These are phyloP conservation scores for Tetracentron sinense DNA, from an alignment of 164 flowering plant species.

Conservation along the genomic window DNA sequence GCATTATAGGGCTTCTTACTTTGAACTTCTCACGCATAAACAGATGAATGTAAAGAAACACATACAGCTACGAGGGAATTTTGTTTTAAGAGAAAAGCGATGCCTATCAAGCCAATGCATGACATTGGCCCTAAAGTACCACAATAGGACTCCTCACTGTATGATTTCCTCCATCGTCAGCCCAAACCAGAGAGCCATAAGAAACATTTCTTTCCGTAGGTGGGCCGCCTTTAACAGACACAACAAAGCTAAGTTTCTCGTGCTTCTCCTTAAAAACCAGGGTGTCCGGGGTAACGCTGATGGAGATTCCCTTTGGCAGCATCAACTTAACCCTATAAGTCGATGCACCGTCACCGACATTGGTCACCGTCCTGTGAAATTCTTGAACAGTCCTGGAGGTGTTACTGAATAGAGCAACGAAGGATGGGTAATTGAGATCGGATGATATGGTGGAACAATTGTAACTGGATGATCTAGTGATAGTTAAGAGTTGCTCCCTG, in stretches of 20 bases:
- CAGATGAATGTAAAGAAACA: too few species aligned
- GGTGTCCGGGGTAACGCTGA: conserved; percentile 23
- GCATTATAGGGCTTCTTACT: too few species aligned
- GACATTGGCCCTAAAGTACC: conserved; percentile 5
- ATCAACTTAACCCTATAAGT: conserved; percentile 24
- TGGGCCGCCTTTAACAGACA: conserved; percentile 22
- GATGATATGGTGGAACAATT: too few species aligned
- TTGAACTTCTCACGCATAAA: too few species aligned
- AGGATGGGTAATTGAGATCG: too few species aligned
- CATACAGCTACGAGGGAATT: too few species aligned
- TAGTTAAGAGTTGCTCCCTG: conserved; percentile 14
- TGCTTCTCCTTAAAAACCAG: conserved; percentile 26
- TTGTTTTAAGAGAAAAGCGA: too few species aligned
- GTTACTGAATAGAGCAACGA: conserved; percentile 28
- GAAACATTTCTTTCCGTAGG: conserved; percentile 1
- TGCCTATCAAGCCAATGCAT: too few species aligned
- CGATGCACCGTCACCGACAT: conserved; percentile 39
- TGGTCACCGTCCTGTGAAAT: too few species aligned
- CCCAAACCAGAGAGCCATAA: conserved; percentile 38
- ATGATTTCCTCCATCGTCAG: conserved; percentile 27
- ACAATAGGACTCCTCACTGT: conserved; percentile 51
- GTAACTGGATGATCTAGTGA: conserved; percentile 35
- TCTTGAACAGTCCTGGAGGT: too few species aligned
- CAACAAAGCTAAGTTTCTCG: conserved; percentile 29
- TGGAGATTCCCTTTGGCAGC: conserved; percentile 15